Conservation (phyloP, 257 asterid species). For the Przewalskia tangutica region DNA sequence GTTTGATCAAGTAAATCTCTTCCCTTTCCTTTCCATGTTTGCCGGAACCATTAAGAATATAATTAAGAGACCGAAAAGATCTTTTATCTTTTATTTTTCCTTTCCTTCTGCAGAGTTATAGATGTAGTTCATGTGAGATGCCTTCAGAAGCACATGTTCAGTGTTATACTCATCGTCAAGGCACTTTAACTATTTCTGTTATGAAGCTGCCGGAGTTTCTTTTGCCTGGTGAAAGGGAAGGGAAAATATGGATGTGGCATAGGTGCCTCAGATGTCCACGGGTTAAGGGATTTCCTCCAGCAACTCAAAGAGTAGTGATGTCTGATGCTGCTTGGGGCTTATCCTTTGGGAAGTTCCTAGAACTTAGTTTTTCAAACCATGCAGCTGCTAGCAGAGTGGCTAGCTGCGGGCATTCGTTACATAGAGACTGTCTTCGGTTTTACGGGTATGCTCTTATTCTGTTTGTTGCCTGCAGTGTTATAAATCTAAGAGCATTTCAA, state of each 20-base stretch:
- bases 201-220: constrained; percentile 72
- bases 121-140: constrained; percentile 80
- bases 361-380: constrained; percentile 94
- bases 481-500: neutral
- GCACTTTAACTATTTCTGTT: constrained; percentile 85
- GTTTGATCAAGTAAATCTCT: constrained; percentile 70
- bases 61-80: neutral
- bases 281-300: constrained; percentile 76
- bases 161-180: constrained; percentile 94
- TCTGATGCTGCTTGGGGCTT: constrained; percentile 99
- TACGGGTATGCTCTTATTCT: constrained; percentile 58
- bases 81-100: constrained; percentile 7
- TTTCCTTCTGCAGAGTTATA: constrained; percentile 41
- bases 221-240: constrained; percentile 73
- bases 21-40: constrained; percentile 10
- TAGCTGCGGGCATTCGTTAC: constrained; percentile 97
- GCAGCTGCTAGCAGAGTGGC: constrained; percentile 99
- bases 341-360: constrained; percentile 95
- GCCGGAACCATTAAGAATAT: neutral
- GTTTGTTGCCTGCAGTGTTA: neutral
- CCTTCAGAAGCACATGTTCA: constrained; percentile 95
- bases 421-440: constrained; percentile 94
- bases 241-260: constrained; percentile 99
- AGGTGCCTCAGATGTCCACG: constrained; percentile 93
- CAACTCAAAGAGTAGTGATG: constrained; percentile 87